These are phyloP conservation scores for Aquanectria penicillioides DNA, from an alignment of 2,329 filamentous ascomycete species.

Conservation along the genomic window DNA sequence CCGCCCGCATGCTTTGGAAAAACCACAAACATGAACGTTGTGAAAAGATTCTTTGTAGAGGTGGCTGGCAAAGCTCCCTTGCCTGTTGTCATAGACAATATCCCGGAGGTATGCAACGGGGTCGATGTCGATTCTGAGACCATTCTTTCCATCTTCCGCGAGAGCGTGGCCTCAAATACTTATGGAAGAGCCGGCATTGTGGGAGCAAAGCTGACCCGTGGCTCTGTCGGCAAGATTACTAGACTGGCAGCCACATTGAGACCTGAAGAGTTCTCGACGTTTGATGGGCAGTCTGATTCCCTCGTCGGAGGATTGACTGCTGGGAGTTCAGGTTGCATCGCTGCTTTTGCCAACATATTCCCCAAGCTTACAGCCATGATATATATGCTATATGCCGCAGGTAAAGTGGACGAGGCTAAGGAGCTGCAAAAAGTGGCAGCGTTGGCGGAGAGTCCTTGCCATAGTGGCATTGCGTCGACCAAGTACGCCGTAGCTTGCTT, in stretches of 20 bases:
- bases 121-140: conserved; percentile 74
- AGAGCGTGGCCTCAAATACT: conserved; percentile 34
- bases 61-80: conserved; percentile 62
- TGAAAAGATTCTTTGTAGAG: conserved; percentile 68
- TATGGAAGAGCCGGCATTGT: conserved; percentile 65
- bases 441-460: conserved; percentile 72
- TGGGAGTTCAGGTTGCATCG: conserved; percentile 69
- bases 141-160: conserved; percentile 50
- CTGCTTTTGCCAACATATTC: conserved; percentile 71
- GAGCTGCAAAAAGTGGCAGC: conserved; percentile 69
- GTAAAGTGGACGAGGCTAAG: conserved; percentile 67
- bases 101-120: conserved; percentile 74
- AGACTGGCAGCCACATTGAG: conserved; percentile 64
- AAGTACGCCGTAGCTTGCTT: conserved; percentile 74
- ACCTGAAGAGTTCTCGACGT: conserved; percentile 69
- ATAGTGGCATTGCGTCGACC: conserved; percentile 72
- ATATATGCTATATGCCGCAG: conserved; percentile 71
- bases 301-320: conserved; percentile 68
- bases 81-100: conserved; percentile 74
- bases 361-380: conserved; percentile 66
- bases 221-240: conserved; percentile 76
- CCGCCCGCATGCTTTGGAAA: conserved; percentile 74
- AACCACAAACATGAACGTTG: conserved; percentile 64
- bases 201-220: conserved; percentile 77
- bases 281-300: conserved; percentile 79